phyloP scores from a whole-genome alignment of 2,329 filamentous ascomycete genomes.

The Cadophora luteo-olivacea region DNA sequence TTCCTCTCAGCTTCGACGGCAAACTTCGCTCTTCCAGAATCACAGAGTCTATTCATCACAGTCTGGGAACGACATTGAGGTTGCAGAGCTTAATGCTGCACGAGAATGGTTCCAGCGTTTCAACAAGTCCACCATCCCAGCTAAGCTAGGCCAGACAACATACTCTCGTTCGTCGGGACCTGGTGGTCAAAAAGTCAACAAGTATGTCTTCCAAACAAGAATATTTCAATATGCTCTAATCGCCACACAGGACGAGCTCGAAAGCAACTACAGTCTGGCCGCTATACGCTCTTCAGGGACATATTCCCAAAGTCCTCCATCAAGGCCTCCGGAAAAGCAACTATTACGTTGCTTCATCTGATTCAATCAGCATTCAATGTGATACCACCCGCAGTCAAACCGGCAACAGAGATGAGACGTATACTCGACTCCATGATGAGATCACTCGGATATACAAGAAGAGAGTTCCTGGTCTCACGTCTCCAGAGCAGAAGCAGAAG shows the following conservation, averaged over 20 bases:
- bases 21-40: conserved; percentile 21
- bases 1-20: conserved; percentile 16
- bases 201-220: conserved; percentile 33
- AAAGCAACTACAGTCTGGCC: conserved; percentile 45
- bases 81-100: conserved; percentile 38
- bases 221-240: conserved; percentile 15
- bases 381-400: conserved; percentile 39
- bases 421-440: conserved; percentile 39
- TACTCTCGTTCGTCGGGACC: conserved; percentile 41
- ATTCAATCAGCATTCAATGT: conserved; percentile 43
- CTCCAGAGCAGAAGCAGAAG: conserved; percentile 59
- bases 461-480: conserved; percentile 41
- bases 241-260: conserved; percentile 40
- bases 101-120: conserved; percentile 42
- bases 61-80: conserved; percentile 27
- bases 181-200: conserved; percentile 47
- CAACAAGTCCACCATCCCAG: conserved; percentile 36
- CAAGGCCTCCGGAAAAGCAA: conserved; percentile 35
- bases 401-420: conserved; percentile 41
- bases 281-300: conserved; percentile 32
- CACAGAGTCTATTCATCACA: conserved; percentile 35
- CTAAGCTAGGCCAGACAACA: conserved; percentile 38
- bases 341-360: conserved; percentile 41
- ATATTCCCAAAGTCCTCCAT: conserved; percentile 42
- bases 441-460: conserved; percentile 40